These are phyloP conservation scores for Microcyclospora pomicola DNA, from an alignment of 2,329 filamentous ascomycete genomes.

Conservation along the genomic window DNA sequence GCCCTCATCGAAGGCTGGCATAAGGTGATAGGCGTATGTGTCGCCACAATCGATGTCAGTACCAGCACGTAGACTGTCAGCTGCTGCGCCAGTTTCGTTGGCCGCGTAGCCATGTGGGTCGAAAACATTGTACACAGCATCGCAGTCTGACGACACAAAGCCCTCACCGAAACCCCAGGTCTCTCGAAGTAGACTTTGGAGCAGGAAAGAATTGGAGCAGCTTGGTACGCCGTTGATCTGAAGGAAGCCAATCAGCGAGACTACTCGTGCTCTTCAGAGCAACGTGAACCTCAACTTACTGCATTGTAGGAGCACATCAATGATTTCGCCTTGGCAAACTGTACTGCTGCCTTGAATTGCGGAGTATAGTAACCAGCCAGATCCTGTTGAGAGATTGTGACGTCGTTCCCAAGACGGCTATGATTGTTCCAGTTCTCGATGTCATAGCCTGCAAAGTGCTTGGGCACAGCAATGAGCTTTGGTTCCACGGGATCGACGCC, in stretches of 20 bases:
- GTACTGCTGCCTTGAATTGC: constrained; percentile 40
- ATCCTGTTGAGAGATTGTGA: constrained; percentile 44
- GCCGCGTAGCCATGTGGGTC: constrained; percentile 27
- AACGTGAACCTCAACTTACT: constrained; percentile 6
- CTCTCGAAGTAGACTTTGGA: constrained; percentile 46
- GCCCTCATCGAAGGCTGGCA: constrained; percentile 26
- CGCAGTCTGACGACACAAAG: constrained; percentile 50
- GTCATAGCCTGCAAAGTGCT: constrained; percentile 26
- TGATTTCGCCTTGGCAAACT: constrained; percentile 27
- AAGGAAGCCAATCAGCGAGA: constrained; percentile 7
- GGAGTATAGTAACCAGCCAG: constrained; percentile 49
- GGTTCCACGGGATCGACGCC: constrained; percentile 15
- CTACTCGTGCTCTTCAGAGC: constrained; percentile 30
- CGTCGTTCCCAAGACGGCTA: constrained; percentile 36
- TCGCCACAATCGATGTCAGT: constrained; percentile 41
- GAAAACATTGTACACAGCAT: constrained; percentile 44
- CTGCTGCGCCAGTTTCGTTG: constrained; percentile 31
- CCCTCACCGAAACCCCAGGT: constrained; percentile 48
- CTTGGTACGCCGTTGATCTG: constrained; percentile 42
- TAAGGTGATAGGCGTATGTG: constrained; percentile 30
- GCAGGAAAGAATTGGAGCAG: constrained; percentile 46
- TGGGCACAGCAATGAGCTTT: constrained; percentile 27
- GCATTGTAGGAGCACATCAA: constrained; percentile 49
- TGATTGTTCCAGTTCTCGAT: constrained; percentile 15
- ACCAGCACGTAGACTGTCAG: constrained; percentile 35